Percentiles rank a stretch among this genome's conserved stretches.
Evolutionary conservation across 1,284 basidiomycete genomes (phyloP).

Genomic region (Laetiporus sulphureus): DNA sequence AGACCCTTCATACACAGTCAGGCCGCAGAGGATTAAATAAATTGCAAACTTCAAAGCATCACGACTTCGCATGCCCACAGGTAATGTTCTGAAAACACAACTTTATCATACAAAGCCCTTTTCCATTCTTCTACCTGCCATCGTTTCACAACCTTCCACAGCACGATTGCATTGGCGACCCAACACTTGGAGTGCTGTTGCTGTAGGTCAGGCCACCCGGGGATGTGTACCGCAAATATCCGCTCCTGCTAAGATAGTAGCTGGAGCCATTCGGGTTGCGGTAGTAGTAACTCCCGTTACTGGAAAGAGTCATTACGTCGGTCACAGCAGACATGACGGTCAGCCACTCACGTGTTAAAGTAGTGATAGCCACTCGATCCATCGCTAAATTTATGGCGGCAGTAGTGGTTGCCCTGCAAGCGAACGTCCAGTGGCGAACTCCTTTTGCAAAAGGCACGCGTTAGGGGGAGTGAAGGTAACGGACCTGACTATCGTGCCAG

Average conservation of each 20-base stretch:
- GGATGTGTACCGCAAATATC: slow-evolving; percentile 10
- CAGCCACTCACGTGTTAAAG: slow-evolving; percentile 19
- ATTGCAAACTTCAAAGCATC: too few relatives aligned
- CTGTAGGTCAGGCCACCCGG: slow-evolving; percentile 3
- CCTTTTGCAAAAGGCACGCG: background rate
- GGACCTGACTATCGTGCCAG: slow-evolving; percentile 19
- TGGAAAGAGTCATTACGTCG: background rate
- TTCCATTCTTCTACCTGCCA: too few relatives aligned
- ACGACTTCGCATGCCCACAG: too few relatives aligned
- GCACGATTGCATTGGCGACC: too few relatives aligned
- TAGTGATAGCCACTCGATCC: slow-evolving; percentile 23
- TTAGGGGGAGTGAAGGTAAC: background rate
- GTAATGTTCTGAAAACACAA: too few relatives aligned
- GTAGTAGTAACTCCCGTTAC: slow-evolving; percentile 14
- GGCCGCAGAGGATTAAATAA: too few relatives aligned
- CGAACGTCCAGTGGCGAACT: background rate
- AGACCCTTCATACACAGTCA: too few relatives aligned
- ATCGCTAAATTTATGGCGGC: slow-evolving; percentile 16
- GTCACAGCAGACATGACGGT: too few relatives aligned
- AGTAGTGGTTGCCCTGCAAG: slow-evolving; percentile 22
- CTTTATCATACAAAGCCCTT: too few relatives aligned
- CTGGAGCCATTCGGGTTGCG: slow-evolving; percentile 9
- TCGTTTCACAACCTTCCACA: too few relatives aligned
- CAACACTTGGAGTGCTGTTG: too few relatives aligned
- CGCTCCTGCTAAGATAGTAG: slow-evolving; percentile 12